Percentiles rank a stretch among this genome's conserved stretches.
These are phyloP conservation scores for Psilocybe azurescens DNA, from an alignment of 768 basidiomycete genomes.

Conservation along the genomic window DNA sequence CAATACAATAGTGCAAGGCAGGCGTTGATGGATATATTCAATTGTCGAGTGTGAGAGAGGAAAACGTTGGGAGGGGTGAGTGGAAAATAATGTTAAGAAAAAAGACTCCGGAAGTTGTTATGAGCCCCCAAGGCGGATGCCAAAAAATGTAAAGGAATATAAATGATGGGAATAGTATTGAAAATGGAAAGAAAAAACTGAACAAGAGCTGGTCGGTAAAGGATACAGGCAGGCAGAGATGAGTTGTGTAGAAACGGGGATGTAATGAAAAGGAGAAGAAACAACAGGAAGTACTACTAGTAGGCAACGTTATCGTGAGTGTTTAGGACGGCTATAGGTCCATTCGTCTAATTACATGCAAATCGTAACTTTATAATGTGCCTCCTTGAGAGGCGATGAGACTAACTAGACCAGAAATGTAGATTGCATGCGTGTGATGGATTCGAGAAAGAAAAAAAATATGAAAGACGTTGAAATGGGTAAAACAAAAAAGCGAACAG, in stretches of 20 bases:
- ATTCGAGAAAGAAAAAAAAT: slow-evolving; percentile 32
- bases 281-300: slow-evolving; percentile 15
- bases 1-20: slow-evolving; percentile 8
- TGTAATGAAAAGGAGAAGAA: slow-evolving; percentile 13
- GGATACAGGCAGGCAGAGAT: slow-evolving; percentile 22
- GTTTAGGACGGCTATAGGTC: slow-evolving; percentile 24
- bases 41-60: not conserved
- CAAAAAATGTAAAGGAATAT: slow-evolving; percentile 16
- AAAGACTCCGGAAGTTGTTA: slow-evolving; percentile 10
- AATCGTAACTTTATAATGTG: slow-evolving; percentile 57
- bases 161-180: slow-evolving; percentile 22
- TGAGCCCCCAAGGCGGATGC: slow-evolving; percentile 7
- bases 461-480: slow-evolving; percentile 17
- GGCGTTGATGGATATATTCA: slow-evolving; percentile 10
- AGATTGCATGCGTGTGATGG: slow-evolving; percentile 55
- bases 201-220: slow-evolving; percentile 23
- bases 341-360: slow-evolving; percentile 61
- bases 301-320: slow-evolving; percentile 24
- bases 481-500: slow-evolving; percentile 28
- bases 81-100: slow-evolving; percentile 14
- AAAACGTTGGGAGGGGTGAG: not conserved
- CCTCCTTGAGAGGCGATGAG: slow-evolving; percentile 75
- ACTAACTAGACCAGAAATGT: slow-evolving; percentile 39
- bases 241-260: slow-evolving; percentile 10
- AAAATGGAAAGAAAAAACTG: slow-evolving; percentile 12